Percentiles rank a stretch among this genome's conserved stretches.
Conservation (phyloP, 1,284 basidiomycete species). For the Chalciporus sp. region DNA sequence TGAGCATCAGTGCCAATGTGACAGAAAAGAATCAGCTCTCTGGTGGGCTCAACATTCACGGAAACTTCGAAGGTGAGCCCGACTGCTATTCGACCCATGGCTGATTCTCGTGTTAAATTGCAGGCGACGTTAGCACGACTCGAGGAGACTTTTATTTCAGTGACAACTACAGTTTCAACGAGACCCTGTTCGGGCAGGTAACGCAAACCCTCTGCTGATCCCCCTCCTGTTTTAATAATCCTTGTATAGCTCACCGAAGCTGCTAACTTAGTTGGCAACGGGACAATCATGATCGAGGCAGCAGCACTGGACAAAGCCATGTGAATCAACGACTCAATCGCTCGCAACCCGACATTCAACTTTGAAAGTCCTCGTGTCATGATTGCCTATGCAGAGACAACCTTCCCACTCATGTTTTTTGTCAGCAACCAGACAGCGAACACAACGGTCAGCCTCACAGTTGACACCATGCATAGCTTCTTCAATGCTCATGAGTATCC, state of each 20-base stretch:
- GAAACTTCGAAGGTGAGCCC: not conserved
- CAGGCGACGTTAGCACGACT: slow-evolving; percentile 23
- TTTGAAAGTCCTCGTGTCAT: slow-evolving; percentile 25
- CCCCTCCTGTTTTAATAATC: not conserved
- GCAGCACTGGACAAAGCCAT: slow-evolving; percentile 16
- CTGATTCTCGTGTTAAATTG: too few relatives aligned
- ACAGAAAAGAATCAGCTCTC: slow-evolving; percentile 15
- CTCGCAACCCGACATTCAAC: slow-evolving; percentile 27
- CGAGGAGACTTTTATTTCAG: slow-evolving; percentile 33
- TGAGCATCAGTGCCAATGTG: slow-evolving; percentile 30
- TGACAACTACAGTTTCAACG: slow-evolving; percentile 30
- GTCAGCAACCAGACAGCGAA: slow-evolving; percentile 27
- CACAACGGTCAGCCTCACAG: slow-evolving; percentile 12
- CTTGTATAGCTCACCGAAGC: slow-evolving; percentile 18
- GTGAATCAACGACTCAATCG: slow-evolving; percentile 31
- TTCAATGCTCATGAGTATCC: slow-evolving; percentile 21
- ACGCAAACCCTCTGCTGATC: not conserved
- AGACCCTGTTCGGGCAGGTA: slow-evolving; percentile 30
- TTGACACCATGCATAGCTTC: slow-evolving; percentile 23
- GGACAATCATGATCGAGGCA: slow-evolving; percentile 22
- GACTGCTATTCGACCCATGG: too few relatives aligned
- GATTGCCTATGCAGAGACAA: slow-evolving; percentile 24
- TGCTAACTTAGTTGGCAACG: slow-evolving; percentile 18
- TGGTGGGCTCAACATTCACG: slow-evolving; percentile 21
- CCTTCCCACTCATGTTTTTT: slow-evolving; percentile 32